Evolutionary conservation across 345 rosid genomes (phyloP).

Genomic region (Populus nigra): DNA sequence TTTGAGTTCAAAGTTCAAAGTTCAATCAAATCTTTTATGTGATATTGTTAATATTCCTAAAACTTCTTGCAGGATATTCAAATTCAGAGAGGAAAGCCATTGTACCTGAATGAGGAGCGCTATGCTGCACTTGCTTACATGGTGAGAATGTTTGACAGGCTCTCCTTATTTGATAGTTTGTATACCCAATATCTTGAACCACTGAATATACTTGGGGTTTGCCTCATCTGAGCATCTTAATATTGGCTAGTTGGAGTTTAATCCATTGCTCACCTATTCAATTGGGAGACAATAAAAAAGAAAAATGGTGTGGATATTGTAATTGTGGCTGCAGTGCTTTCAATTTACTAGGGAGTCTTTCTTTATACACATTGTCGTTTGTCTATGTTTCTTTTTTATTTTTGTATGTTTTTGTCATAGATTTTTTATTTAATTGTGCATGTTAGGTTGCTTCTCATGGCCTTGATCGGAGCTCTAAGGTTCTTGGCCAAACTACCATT

Average conservation of each 20-base stretch:
- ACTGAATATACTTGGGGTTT: not conserved
- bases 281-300: too few relatives aligned
- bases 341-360: not conserved
- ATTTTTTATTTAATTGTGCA: not conserved
- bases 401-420: not conserved
- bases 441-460: conserved; percentile 93
- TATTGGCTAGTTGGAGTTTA: too few relatives aligned
- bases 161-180: not conserved
- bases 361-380: not conserved
- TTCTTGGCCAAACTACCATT: conserved; percentile 68
- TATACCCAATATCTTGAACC: too few relatives aligned
- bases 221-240: too few relatives aligned
- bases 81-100: conserved; percentile 76
- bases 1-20: too few relatives aligned
- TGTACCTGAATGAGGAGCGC: conserved; percentile 94
- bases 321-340: not conserved
- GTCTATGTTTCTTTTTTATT: not conserved
- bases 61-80: conserved; percentile 55
- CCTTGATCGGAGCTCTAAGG: conserved; percentile 73
- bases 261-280: too few relatives aligned
- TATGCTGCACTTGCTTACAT: conserved; percentile 76
- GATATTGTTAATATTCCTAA: too few relatives aligned
- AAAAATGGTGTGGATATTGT: not conserved
- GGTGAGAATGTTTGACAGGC: conserved; percentile 43
- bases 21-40: too few relatives aligned